Evolutionary conservation across 1,284 basidiomycete species (phyloP), one percentile per base, ranked within the genome.

Genomic region (Ustilago vetiveriae): DNA sequence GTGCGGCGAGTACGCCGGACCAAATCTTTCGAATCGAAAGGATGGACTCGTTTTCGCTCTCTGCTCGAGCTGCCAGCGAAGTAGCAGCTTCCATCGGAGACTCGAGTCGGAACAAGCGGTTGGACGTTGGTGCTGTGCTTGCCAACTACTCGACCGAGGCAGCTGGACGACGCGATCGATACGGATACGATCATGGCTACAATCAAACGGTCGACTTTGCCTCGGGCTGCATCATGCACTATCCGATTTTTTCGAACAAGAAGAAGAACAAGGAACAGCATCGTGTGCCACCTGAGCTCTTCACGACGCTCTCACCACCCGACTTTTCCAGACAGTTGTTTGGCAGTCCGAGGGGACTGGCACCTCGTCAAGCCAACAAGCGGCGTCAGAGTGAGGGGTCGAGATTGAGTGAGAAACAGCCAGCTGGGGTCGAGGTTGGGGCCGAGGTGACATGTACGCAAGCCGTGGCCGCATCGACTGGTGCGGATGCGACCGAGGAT

Each of bases 181-280:
- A 40, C 21, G 54, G 49, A 3, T 60, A 60, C 13, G 56, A 41
- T 0, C 4, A 39, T 4, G 43, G 21, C 6, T 59, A 58, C 22
- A 26, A 38, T 21, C 47, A 40, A 8, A 27, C 53, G 6, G 62
- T 47, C 3, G 64, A 67, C 23, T 40, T 56, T 32, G 43, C 52
- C 5, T 56, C 52, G 0, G 64, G 64, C 0, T 59, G 64, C 32
- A 59, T 67, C 6, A 51, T 56, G 47, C 53, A 59, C 22, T 50
- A 67, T 33, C 56, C 64, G 11, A 24, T 67, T 11, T 67, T 53
- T 27, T 8, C 39, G 29, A 37, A 44, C 13, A 43, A 26, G 23
- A 55, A 48, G 38, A 46, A 38, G 35, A 29, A 14, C 8, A 36
- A 22, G 6, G 16, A 11, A 16, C 9, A 35, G 14, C 7, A 10